phyloP scores from a whole-genome alignment of 2,329 filamentous ascomycete genomes.

The Diaporthe caulivora region DNA sequence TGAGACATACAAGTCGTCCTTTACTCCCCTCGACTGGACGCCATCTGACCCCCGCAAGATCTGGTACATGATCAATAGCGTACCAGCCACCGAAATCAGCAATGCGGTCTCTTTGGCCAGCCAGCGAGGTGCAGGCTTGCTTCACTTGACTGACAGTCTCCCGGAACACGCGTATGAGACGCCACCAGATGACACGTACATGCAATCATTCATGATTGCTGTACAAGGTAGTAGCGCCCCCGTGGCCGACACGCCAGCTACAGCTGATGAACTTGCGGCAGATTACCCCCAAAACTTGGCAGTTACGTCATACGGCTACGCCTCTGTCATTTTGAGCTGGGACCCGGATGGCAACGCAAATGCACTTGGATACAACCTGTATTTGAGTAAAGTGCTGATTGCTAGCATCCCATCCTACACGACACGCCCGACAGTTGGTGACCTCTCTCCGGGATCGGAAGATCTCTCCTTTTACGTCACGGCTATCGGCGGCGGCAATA shows the following conservation, averaged over 20 bases:
- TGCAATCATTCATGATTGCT: background rate
- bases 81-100: constrained; percentile 34
- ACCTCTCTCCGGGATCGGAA: background rate
- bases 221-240: background rate
- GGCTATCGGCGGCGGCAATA: background rate
- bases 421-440: background rate
- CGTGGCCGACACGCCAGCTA: background rate
- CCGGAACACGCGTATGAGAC: background rate
- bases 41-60: constrained; percentile 47
- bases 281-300: background rate
- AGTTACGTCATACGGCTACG: background rate
- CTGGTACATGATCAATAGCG: constrained; percentile 50
- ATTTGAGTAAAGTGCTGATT: background rate
- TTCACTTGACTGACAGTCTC: background rate
- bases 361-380: background rate
- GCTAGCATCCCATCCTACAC: background rate
- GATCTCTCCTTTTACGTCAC: background rate
- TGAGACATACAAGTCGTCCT: constrained; percentile 43
- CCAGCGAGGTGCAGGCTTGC: background rate
- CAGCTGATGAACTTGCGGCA: background rate
- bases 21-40: constrained; percentile 45
- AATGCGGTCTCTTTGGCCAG: background rate
- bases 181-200: background rate
- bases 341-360: background rate
- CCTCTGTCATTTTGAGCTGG: background rate